Base-by-base conservation (phyloP, 257 asterid genomes). In the Gynochthodes officinalis region DNA sequence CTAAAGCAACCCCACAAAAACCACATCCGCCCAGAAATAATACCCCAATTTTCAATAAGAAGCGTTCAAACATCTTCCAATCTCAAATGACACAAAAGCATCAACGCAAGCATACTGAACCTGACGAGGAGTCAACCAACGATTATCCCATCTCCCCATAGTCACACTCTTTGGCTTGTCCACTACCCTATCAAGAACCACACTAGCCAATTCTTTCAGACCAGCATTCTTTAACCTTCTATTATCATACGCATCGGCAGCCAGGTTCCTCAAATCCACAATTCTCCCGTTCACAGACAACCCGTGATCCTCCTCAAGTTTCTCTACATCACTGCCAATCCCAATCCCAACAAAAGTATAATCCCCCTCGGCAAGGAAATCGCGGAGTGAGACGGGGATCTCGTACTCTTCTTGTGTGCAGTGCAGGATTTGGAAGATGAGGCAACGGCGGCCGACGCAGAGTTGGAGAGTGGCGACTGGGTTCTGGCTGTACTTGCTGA, bases 371-470 rank as follows among this genome's bases (percentile, higher is more conserved):
- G 46, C 57, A 25, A 84, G 67, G 23, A 82, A 82, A 0, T 60
- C 19, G 1, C 74, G 71, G 39, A 81, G 67, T 4, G 27, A 30
- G 35, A 8, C 0, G 33, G 78, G 73, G 13, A 52, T 65, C 32
- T 69, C 58, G 58, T 32, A 42, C 57, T 64, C 70, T n/a, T n/a
- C n/a, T 5, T 18, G 1, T 15, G 50, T 15, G 39, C 81, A 62
- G 69, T 54, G 69, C 32, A 77, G 73, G 67, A 77, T 77, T 9
- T 84, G 84, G 39, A 79, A 68, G 37, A 84, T 72, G 30, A 82
- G 78, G 73, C 88, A 82, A 15, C 84, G 83, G 6, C 72, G 66
- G n/a, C 70, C 86, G 18, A 79, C 77, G 69, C 88, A 84, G 49
- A 84, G 81, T 40, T 84, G 86, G 73, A 79, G 72, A 16, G 66